Evolutionary conservation across 345 rosid species (phyloP).

Genomic region (Tarenaya hassleriana): DNA sequence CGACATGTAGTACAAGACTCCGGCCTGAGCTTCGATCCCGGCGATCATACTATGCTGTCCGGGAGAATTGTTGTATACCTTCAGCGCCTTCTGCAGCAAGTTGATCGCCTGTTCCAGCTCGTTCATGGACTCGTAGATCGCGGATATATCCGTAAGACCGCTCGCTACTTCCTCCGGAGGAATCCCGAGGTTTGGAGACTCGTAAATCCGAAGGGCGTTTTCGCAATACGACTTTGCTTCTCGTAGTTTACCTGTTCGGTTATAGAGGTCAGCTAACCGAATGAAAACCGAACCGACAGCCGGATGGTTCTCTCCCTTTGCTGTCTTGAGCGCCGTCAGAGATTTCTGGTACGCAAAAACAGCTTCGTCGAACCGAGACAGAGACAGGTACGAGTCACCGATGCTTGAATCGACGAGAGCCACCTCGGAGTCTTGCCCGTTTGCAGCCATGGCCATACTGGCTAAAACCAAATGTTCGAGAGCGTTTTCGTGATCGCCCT

Average conservation of each 20-base stretch:
- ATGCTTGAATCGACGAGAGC: slow-evolving; percentile 87
- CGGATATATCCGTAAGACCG: slow-evolving; percentile 77
- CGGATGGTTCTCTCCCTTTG: slow-evolving; percentile 85
- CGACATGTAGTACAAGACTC: slow-evolving; percentile 81
- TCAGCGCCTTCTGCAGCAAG: slow-evolving; percentile 71
- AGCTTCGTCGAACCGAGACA: slow-evolving; percentile 81
- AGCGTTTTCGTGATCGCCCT: slow-evolving; percentile 76
- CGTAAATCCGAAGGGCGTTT: slow-evolving; percentile 77
- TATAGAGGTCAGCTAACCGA: slow-evolving; percentile 81
- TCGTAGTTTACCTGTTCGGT: slow-evolving; percentile 66
- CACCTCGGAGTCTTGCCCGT: slow-evolving; percentile 80
- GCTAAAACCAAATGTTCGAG: slow-evolving; percentile 89
- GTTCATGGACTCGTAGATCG: slow-evolving; percentile 82
- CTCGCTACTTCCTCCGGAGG: slow-evolving; percentile 79
- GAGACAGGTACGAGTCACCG: slow-evolving; percentile 81
- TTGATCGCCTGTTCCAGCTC: slow-evolving; percentile 65
- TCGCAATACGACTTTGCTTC: slow-evolving; percentile 84
- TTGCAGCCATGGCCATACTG: slow-evolving; percentile 82
- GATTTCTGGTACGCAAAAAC: slow-evolving; percentile 82
- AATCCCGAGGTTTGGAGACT: slow-evolving; percentile 49
- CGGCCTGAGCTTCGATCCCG: slow-evolving; percentile 94
- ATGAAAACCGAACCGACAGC: slow-evolving; percentile 74
- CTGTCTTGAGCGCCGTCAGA: slow-evolving; percentile 62
- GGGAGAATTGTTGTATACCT: slow-evolving; percentile 57
- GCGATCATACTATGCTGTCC: slow-evolving; percentile 74